phyloP scores from a whole-genome alignment of 2,329 filamentous ascomycete species.

The Diplodia seriata region DNA sequence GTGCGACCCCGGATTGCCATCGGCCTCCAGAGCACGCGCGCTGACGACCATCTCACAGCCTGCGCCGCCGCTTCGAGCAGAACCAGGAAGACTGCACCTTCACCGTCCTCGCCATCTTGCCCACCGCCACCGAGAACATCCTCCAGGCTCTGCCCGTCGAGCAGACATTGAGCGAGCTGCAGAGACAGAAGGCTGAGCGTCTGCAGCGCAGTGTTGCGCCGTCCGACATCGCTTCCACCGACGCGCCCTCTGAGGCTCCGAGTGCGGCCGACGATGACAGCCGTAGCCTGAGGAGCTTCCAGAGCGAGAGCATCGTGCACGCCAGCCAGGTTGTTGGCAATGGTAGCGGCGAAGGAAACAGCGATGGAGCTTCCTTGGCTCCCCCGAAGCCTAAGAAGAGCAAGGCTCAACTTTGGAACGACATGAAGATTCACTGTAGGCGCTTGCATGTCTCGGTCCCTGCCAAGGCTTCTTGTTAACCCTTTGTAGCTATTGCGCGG shows the following conservation, averaged over 20 bases:
- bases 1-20: conserved; percentile 58
- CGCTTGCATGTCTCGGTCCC: conserved; percentile 34
- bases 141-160: conserved; percentile 89
- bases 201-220: conserved; percentile 64
- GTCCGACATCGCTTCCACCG: conserved; percentile 64
- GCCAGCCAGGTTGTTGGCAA: conserved; percentile 71
- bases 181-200: conserved; percentile 85
- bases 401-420: conserved; percentile 95
- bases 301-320: conserved; percentile 83
- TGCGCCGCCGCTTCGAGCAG: conserved; percentile 95
- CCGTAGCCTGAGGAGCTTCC: conserved; percentile 75
- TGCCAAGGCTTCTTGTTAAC: conserved; percentile 3
- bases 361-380: conserved; percentile 42
- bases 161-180: conserved; percentile 88
- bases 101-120: conserved; percentile 93
- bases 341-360: conserved; percentile 59
- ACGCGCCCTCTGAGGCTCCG: conserved; percentile 42
- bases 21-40: neutral
- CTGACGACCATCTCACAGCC: conserved; percentile 58
- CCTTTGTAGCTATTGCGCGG: conserved; percentile 77
- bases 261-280: conserved; percentile 73
- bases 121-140: conserved; percentile 89
- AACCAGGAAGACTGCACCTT: conserved; percentile 99
- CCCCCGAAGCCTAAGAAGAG: conserved; percentile 70
- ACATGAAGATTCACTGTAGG: conserved; percentile 93